Percentiles rank a stretch among this genome's conserved stretches.
Evolutionary conservation across 371 early-diverging fungal species (phyloP).

Genomic region (Apophysomyces trapeziformis): DNA sequence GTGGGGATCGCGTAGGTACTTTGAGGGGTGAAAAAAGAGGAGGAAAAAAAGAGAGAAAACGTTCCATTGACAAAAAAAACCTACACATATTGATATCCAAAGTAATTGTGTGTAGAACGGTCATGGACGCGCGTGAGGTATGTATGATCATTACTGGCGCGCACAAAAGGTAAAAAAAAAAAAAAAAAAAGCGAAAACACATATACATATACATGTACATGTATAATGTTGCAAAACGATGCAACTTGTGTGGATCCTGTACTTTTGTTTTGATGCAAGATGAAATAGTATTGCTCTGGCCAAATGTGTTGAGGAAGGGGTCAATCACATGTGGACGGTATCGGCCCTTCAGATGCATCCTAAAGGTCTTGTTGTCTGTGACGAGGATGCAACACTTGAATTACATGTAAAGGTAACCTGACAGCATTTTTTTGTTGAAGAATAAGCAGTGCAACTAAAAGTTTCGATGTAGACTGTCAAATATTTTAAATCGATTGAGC

Average conservation of each 20-base stretch:
- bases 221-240: too few species aligned
- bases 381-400: constrained; percentile 90
- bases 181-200: constrained; percentile 16
- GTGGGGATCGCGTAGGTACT: constrained; percentile 81
- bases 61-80: neutral
- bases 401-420: constrained; percentile 76
- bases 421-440: neutral
- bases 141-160: constrained; percentile 87
- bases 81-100: neutral
- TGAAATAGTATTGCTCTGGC: constrained; percentile 66
- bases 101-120: constrained; percentile 60
- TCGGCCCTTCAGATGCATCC: constrained; percentile 90
- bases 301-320: constrained; percentile 86
- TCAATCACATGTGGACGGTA: constrained; percentile 94
- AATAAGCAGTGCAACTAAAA: neutral
- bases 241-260: neutral
- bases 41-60: too few species aligned
- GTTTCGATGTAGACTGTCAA: constrained; percentile 65
- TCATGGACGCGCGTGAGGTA: constrained; percentile 88
- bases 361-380: constrained; percentile 87
- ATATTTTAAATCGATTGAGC: constrained; percentile 89
- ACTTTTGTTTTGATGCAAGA: neutral
- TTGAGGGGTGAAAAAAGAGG: neutral
- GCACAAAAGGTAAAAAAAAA: constrained; percentile 45
- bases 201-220: too few species aligned